Evolutionary conservation across 1,139 yeast species (phyloP), one percentile per base, ranked within the genome.

Genomic region (Suhomyces anneliseae): DNA sequence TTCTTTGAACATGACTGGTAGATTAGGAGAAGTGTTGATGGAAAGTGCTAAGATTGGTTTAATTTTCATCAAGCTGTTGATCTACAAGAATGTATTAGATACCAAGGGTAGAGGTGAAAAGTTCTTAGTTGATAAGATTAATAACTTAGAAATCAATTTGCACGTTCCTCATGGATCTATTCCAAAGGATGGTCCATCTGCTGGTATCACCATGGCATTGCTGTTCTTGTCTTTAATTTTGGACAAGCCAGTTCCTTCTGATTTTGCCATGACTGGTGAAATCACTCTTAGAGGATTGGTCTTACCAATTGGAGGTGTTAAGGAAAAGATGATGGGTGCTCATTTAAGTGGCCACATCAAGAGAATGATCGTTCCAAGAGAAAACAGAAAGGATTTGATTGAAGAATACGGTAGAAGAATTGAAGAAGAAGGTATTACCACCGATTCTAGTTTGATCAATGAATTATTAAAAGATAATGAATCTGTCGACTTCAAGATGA

Each of bases 221-320:
- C 87, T 90, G 62, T 72, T 90, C 46, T 69, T 90, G 39, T 89
- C 96, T 0, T 71, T 88, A 48, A 76, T 90, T 4, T 65, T 89
- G 45, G 79, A 84, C 50, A 78, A 76, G 50, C 85, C 90, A 0
- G 87, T 90, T 10, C 84, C 87, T 7, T 66, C 79, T 11, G 76
- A 79, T 46, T 70, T 89, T 48, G 97, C 97, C 48, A 88, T 90
- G 96, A 90, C 97, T 0, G 97, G 97, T 5, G 97, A 90, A 62
- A 85, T 90, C 54, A 89, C 97, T 0, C 74, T 90, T 26, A 75
- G 96, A 34, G 97, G 97, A 2, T 80, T 87, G 58, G 88, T 90
- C 0, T 72, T 90, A 44, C 95, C 96, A 5, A 90, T 90, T 55
- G 97, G 97, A 6, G 97, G 97, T 1, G 78, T 90, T 33, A 82